phyloP scores from a whole-genome alignment of 2,329 filamentous ascomycete genomes.

The Scopulariopsis brevicaulis region DNA sequence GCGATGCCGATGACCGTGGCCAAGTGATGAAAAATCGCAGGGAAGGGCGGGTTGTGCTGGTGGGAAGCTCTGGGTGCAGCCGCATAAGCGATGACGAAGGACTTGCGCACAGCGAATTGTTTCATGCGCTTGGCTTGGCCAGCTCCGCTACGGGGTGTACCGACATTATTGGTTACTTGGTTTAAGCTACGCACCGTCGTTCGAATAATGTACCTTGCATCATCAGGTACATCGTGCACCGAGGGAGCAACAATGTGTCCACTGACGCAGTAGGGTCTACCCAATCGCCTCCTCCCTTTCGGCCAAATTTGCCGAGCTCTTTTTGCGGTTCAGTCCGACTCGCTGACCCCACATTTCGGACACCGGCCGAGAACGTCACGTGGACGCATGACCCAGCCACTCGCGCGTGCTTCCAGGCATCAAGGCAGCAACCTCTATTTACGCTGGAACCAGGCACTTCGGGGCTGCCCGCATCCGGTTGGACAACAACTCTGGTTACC shows the following conservation, averaged over 20 bases:
- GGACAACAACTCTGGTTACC: conserved; percentile 7
- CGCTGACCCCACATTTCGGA: neutral
- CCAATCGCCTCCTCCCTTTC: neutral
- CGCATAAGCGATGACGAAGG: neutral
- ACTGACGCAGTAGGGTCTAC: neutral
- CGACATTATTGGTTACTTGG: neutral
- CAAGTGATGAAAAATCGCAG: conserved; percentile 4
- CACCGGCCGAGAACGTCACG: neutral
- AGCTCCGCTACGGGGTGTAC: neutral
- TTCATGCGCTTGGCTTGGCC: neutral
- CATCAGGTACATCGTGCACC: neutral
- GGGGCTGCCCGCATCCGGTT: neutral
- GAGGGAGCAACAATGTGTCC: neutral
- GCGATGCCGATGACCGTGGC: neutral
- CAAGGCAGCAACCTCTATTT: neutral
- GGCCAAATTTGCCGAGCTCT: neutral
- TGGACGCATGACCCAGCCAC: neutral
- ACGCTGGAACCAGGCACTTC: neutral
- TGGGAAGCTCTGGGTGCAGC: neutral
- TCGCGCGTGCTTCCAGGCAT: neutral
- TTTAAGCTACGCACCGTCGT: neutral
- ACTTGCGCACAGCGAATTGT: neutral
- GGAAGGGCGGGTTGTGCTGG: neutral
- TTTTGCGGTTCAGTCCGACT: neutral
- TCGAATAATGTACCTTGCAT: neutral